A percentile compares a stretch with the other conserved stretches of the same genome.
Evolutionary conservation across 805 yeast genomes (phyloP).

Genomic region (Danielozyma ontarioensis): DNA sequence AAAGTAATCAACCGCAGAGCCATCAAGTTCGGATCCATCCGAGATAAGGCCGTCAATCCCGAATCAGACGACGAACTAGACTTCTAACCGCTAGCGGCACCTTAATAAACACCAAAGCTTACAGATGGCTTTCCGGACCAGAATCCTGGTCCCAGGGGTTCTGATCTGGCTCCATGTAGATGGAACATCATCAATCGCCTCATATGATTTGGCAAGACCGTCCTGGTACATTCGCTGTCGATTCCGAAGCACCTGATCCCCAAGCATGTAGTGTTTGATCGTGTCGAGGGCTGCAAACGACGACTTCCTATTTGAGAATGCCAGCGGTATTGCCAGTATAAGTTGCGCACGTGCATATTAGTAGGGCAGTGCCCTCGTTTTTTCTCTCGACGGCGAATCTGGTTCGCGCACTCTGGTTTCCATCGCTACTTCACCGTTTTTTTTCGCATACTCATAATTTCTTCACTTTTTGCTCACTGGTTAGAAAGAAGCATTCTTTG

Average conservation of each 20-base stretch:
- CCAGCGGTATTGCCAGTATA: too few species aligned
- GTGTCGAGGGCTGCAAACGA: too few species aligned
- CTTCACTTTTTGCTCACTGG: conserved; percentile 27
- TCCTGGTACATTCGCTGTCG: conserved; percentile 2
- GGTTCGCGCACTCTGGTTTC: neutral
- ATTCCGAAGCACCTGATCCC: conserved; percentile 10
- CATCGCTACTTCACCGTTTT: conserved; percentile 1
- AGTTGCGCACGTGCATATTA: neutral
- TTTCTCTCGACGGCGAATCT: neutral
- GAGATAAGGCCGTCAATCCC: conserved; percentile 2
- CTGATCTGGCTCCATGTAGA: too few species aligned
- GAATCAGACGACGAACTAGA: conserved; percentile 34
- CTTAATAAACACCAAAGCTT: too few species aligned
- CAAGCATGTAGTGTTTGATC: conserved; percentile 2
- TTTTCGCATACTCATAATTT: conserved; percentile 7
- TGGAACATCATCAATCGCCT: too few species aligned
- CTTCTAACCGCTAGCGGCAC: conserved; percentile 7
- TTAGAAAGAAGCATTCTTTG: conserved; percentile 46
- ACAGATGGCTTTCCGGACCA: too few species aligned
- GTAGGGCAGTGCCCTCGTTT: neutral
- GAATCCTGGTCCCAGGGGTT: too few species aligned
- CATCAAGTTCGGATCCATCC: conserved; percentile 18
- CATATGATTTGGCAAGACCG: too few species aligned
- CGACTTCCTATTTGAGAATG: too few species aligned
- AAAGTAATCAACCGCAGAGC: conserved; percentile 31